Base-by-base conservation (phyloP, 2,329 filamentous ascomycete species). In the Penicillium sp. region DNA sequence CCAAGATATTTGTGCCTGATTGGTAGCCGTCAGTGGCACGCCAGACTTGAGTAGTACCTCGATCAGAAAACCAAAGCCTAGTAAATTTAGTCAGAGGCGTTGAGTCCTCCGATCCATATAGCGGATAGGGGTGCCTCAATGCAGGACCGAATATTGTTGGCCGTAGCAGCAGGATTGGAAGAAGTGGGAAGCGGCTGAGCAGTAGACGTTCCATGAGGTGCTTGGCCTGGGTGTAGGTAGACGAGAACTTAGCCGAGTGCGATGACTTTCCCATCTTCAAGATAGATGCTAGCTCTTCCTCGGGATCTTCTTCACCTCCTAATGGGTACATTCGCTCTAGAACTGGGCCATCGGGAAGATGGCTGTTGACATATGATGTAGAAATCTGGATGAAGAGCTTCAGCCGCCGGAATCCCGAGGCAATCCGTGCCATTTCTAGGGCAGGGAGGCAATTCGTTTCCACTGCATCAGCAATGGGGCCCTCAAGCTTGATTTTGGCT, bases 361-460 rank as follows among this genome's bases (percentile, higher is more conserved):
- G 70, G 23, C 67, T 70, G 35, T 68, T 70, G 16, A 51, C 63
- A 27, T 70, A 70, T 13, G 68, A 66, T 1, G 68, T 70, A 8
- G 67, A 70, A 6, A 70, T 30, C 39, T 70, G 68, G 7, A 70
- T 43, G 26, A 70, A 61, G 0, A 70, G 60, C 35, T 65, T 69
- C 9, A 70, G 49, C 11, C 53, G 59, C 7, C 59, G 61, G n/a
- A 70, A 70, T 7, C 43, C 53, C 1, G 65, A 63, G 7, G 63
- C 57, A 7, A 70, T 61, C 3, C 59, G 53, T 3, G 67, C 67
- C 43, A 70, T 43, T 19, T 70, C 68, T 23, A 70, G 46, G 6
- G 66, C 55, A 7, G 68, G 67, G 3, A 70, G 64, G 44, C 68
- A 70, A n/a, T 70, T 70, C 42, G 64, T 66, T 44, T 68, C 61